Base-by-base conservation (phyloP, 2,329 filamentous ascomycete genomes). In the Thielaviopsis populi region DNA sequence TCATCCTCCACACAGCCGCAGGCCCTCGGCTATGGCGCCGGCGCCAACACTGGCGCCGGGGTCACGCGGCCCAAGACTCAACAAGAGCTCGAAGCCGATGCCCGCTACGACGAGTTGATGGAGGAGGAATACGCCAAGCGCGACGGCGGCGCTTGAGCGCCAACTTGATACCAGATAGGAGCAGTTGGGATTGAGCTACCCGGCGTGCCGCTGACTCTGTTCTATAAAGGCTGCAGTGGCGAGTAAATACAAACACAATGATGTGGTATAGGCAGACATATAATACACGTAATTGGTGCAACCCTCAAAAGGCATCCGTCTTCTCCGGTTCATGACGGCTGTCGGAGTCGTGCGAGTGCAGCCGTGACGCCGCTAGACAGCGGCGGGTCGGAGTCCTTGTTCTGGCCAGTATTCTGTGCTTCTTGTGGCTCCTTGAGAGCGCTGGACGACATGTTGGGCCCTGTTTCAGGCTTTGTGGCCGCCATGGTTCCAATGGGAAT, bases 341-440 rank as follows among this genome's bases (percentile, higher is more conserved):
- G 75, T 63, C 83, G 75, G 27, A 87, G 71, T 67, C 75, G 83
- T 7, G 83, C 83, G 66, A 87, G 70, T 17, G 84, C 84, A 40
- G 81, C 82, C 56, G 83, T 82, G 58, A 87, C 73, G 1, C 84
- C 83, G 56, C 78, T 81, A 66, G 78, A 78, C 4, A 86, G 72
- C 40, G 77, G 72, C 48, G 69, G 56, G 68, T 71, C 61, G 1
- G 74, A 19, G 50, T 42, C 33, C 43, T 24, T 56, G 37, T 30
- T 8, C 27, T 54, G 70, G 24, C 73, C 75, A 66, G 71, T 75
- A 69, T 74, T 77, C 3, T 33, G 30, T 15, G 76, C 77, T 67
- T 78, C 76, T 59, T 43, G n/a, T 19, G 46, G 24, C 46, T n/a
- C 22, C 3, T 48, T 19, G 42, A 5, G n/a, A 37, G 24, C 40